Base-by-base conservation (phyloP, 2,329 filamentous ascomycete species). In the Colletotrichum magnum region DNA sequence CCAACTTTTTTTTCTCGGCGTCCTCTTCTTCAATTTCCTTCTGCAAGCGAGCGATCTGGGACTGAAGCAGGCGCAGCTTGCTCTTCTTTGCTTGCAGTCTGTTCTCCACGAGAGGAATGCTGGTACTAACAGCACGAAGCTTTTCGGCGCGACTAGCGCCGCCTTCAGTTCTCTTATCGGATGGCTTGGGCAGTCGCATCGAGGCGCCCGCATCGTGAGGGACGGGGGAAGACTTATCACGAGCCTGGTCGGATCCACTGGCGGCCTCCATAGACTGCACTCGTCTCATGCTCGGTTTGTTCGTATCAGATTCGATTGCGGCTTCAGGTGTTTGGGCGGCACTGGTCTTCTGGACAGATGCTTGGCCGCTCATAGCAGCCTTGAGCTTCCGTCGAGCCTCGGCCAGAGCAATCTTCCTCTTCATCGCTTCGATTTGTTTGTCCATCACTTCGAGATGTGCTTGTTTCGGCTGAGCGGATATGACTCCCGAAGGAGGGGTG, bases 371-470 rank as follows among this genome's bases (percentile, higher is more conserved):
- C 56, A 69, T 58, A 26, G 60, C 57, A 39, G 56, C 58, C 64
- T 82, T 84, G 54, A 80, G 78, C 73, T 82, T 86, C 74, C 85
- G 85, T 73, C 84, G 86, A 10, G 87, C 87, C 75, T 90, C 88
- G 16, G 86, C 86, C 72, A 89, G 85, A 2, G 87, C 87, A 73
- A 90, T 90, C 72, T 81, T 86, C 41, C 82, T 82, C 75, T 88
- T 90, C 80, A 91, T 86, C 60, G 86, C 84, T 73, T 90, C 86
- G 39, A 92, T 92, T 71, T 87, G 84, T 64, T 84, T 86, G 71
- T 88, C 85, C 79, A 88, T 89, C 47, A 79, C 80, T 52, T 83
- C 79, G 24, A 89, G 75, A 67, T 87, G 81, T 56, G 82, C 78
- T 39, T 63, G 58, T 54, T 75, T 80, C 77, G 41, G 74, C 74